Conservation (phyloP, 495 filamentous ascomycete genomes). For the Penicillium subrubescens region DNA sequence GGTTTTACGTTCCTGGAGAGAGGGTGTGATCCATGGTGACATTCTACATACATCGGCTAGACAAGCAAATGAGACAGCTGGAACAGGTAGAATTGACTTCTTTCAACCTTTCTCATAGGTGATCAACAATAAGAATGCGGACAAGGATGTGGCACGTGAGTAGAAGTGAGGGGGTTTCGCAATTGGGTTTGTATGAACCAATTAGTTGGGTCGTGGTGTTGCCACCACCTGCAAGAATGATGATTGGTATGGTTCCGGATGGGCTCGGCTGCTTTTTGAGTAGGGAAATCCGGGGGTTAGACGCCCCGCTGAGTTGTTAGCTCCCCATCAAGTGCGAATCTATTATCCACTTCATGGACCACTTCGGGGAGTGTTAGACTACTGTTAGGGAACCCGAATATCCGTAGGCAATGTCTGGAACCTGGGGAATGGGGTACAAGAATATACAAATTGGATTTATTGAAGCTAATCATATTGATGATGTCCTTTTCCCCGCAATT, state of each 20-base stretch:
- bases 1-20: neutral
- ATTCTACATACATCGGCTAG: neutral
- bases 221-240: constrained; percentile 1
- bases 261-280: neutral
- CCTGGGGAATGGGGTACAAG: neutral
- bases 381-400: neutral
- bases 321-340: too few species aligned
- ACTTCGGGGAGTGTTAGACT: neutral
- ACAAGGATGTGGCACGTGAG: neutral
- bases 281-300: neutral
- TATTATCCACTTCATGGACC: too few species aligned
- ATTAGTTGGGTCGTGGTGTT: neutral
- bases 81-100: neutral
- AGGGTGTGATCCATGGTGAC: neutral
- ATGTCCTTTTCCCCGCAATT: neutral
- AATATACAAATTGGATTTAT: neutral
- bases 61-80: neutral
- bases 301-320: neutral
- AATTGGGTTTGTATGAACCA: neutral
- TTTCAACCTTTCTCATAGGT: neutral
- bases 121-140: neutral
- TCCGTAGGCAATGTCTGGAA: neutral
- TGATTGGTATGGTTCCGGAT: neutral
- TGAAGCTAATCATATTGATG: neutral
- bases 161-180: neutral